Base-by-base conservation (phyloP, 345 rosid genomes). In the Euphorbia lathyris region DNA sequence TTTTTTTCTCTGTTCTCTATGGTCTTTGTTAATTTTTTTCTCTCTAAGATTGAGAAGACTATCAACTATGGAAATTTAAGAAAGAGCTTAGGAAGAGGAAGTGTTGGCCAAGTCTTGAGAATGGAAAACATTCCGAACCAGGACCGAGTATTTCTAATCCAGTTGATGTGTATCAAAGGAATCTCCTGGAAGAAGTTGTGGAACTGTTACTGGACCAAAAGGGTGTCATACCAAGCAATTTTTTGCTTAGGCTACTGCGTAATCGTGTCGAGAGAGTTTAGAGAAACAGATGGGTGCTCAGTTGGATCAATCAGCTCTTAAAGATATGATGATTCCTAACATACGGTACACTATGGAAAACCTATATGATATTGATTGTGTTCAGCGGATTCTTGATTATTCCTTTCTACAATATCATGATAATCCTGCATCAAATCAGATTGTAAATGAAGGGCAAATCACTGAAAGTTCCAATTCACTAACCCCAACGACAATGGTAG, bases 341-440 rank as follows among this genome's bases (percentile, higher is more conserved):
- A 76, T 75, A 69, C 90, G 92, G 32, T 88, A 88, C 71, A 84
- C 93, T 1, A 80, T 67, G 38, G 98, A 93, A 30, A 89, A 94
- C 11, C 90, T 93, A 22, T 91, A 93, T 36, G 97, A 89, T 68
- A 81, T 84, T 0, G 97, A 91, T 79, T 93, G 95, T 59, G 83
- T 88, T 53, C 96, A 86, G 75, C 67, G 97, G 83, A 88, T 93
- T 72, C 93, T 93, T 38, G 88, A 91, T 80, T 89, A 93, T 68
- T 93, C 89, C 80, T 74, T 89, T 76, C 50, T 77, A 60, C 72
- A 74, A 22, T 77, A 79, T 71, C 76, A 43, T 8, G 85, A 83
- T 59, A 76, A 81, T 30, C 74, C 77, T 12, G 30, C 81, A 25
- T 76, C 80, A 8, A 72, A 63, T 72, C 78, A 72, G 63, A 60